phyloP scores from a whole-genome alignment of 108 stramenopile species.

The Pseudonitzschia pungens region DNA sequence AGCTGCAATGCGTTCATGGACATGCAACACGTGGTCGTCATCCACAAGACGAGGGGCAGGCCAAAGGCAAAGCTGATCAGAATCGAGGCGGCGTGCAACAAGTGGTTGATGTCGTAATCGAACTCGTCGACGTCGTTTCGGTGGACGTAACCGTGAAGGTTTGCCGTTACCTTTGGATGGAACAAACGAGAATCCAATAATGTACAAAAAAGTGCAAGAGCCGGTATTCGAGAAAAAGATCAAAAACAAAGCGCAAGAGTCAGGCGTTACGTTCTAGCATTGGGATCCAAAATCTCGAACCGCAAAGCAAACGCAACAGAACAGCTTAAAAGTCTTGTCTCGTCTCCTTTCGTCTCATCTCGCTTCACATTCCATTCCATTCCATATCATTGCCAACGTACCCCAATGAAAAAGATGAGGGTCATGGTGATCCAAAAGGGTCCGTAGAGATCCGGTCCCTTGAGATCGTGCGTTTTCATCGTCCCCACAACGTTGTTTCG shows the following conservation, averaged over 20 bases:
- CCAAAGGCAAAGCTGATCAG: slow-evolving; percentile 51
- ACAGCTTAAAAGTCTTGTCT: too few species aligned
- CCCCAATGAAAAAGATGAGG: slow-evolving; percentile 73
- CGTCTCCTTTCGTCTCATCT: too few species aligned
- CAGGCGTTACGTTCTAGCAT: background rate
- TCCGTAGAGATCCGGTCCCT: slow-evolving; percentile 86
- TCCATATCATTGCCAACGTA: too few species aligned
- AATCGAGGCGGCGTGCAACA: slow-evolving; percentile 62
- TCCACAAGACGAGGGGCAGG: slow-evolving; percentile 54
- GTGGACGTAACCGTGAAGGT: slow-evolving; percentile 39
- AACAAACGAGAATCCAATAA: background rate
- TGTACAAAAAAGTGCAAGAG: too few species aligned
- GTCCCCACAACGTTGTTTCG: slow-evolving; percentile 60
- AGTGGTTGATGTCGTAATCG: slow-evolving; percentile 79
- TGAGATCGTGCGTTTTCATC: slow-evolving; percentile 30
- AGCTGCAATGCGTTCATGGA: slow-evolving; percentile 46
- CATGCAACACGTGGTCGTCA: slow-evolving; percentile 54
- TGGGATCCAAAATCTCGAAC: background rate
- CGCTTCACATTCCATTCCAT: too few species aligned
- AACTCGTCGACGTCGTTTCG: slow-evolving; percentile 63
- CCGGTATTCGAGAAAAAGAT: background rate
- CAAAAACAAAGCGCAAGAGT: background rate
- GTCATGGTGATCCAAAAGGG: slow-evolving; percentile 85
- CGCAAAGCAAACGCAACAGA: background rate
- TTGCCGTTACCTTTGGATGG: slow-evolving; percentile 34